A percentile compares a stretch with the other conserved stretches of the same genome.
These are phyloP conservation scores for Achaetomium macrosporum DNA, from an alignment of 2,329 filamentous ascomycete genomes.

Conservation along the genomic window DNA sequence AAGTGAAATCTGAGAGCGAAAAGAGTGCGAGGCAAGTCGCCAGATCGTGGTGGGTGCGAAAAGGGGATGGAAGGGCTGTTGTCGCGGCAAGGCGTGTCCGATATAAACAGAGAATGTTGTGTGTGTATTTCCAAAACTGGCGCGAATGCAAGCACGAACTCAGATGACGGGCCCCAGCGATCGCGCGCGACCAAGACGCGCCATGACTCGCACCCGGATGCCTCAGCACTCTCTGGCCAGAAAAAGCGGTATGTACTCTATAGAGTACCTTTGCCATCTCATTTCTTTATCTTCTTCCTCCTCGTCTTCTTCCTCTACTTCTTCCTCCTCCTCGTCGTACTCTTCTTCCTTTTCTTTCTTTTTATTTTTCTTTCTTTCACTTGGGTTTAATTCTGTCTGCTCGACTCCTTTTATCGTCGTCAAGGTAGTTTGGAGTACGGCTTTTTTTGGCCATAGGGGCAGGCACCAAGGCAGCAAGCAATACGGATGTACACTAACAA, in stretches of 20 bases:
- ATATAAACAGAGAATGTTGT: slow-evolving; percentile 16
- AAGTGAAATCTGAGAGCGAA: neutral
- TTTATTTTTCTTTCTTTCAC: no score
- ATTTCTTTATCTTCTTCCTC: no score
- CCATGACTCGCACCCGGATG: neutral
- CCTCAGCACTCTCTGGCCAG: slow-evolving; percentile 4
- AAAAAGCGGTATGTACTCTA: no score
- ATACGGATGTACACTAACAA: neutral
- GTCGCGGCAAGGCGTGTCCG: slow-evolving; percentile 8
- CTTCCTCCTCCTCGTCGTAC: no score
- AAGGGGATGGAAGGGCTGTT: neutral
- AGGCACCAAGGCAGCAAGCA: neutral
- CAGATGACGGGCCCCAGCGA: neutral
- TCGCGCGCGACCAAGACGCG: slow-evolving; percentile 2
- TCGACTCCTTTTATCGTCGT: no score
- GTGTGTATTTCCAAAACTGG: slow-evolving; percentile 12
- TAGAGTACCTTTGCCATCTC: no score
- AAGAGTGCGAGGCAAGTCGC: neutral
- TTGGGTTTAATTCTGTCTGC: no score
- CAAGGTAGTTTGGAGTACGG: no score
- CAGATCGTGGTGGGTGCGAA: neutral
- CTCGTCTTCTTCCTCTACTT: no score
- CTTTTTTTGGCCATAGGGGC: no score
- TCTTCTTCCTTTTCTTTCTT: no score
- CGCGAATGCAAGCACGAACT: no score